Evolutionary conservation across 768 basidiomycete species (phyloP).

Genomic region (Termitomyces sp.): DNA sequence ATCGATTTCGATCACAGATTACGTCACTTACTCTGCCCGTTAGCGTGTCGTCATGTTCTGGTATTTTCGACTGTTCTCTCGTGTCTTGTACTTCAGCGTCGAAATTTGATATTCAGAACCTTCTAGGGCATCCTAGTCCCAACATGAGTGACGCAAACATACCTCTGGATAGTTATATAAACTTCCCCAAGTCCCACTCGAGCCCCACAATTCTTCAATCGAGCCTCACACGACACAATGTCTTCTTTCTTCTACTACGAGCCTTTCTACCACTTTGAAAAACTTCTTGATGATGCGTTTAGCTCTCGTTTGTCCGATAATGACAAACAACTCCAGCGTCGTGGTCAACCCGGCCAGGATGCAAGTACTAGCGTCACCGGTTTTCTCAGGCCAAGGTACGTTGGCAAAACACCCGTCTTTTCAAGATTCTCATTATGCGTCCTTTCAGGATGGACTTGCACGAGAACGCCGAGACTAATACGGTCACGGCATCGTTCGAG

Average conservation of each 20-base stretch:
- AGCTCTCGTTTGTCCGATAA: neutral
- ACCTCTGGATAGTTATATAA: neutral
- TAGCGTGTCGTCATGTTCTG: neutral
- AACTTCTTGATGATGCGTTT: conserved; percentile 22
- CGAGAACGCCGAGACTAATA: conserved; percentile 33
- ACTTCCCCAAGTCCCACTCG: neutral
- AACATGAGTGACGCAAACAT: neutral
- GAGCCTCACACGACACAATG: no score
- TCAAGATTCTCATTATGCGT: neutral
- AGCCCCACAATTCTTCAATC: no score
- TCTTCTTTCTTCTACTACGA: conserved; percentile 29
- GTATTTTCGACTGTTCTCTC: neutral
- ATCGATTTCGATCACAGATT: no score
- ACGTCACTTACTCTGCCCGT: neutral
- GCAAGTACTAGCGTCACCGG: conserved; percentile 18
- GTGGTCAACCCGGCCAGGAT: no score
- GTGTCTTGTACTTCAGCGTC: neutral
- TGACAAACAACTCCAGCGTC: neutral
- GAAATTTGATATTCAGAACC: neutral
- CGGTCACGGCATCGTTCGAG: conserved; percentile 48
- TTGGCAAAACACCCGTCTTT: neutral
- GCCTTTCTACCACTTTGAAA: conserved; percentile 37
- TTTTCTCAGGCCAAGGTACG: conserved; percentile 9
- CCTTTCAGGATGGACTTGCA: conserved; percentile 40
- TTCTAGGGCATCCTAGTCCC: neutral